These are phyloP conservation scores for Ceriops tagal DNA, from an alignment of 345 rosid genomes.

Conservation along the genomic window DNA sequence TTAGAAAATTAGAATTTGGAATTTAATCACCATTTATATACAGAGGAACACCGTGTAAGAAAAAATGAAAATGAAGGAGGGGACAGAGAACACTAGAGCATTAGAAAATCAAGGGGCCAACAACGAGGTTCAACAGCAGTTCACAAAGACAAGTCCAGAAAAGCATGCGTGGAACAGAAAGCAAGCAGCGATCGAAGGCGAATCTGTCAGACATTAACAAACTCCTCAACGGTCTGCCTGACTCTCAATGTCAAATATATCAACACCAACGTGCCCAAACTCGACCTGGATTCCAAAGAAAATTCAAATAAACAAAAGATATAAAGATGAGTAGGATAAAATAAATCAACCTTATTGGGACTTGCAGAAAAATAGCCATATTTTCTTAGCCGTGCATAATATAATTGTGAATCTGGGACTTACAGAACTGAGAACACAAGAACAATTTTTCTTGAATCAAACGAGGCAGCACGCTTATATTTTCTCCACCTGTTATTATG, in stretches of 20 bases:
- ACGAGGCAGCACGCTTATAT: conserved; percentile 76
- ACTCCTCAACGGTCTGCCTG: conserved; percentile 50
- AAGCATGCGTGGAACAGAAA: conserved; percentile 6
- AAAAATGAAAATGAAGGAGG: too few species aligned
- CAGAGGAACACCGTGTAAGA: conserved; percentile 6
- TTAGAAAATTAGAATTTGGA: background rate
- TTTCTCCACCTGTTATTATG: conserved; percentile 83
- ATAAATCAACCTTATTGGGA: too few species aligned
- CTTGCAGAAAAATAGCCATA: background rate
- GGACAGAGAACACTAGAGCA: conserved; percentile 1
- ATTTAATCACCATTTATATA: conserved; percentile 10
- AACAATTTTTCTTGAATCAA: conserved; percentile 84
- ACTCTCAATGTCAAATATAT: conserved; percentile 84
- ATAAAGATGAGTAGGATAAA: too few species aligned
- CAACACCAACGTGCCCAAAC: conserved; percentile 76
- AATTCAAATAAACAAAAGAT: background rate
- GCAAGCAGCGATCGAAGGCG: background rate
- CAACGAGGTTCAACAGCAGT: conserved; percentile 1
- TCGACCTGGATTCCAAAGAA: conserved; percentile 56
- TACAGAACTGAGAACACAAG: conserved; percentile 82
- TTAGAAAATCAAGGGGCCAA: background rate
- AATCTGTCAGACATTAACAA: conserved; percentile 34
- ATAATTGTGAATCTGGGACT: conserved; percentile 30
- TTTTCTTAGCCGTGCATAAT: background rate
- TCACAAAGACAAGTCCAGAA: conserved; percentile 7